These are phyloP conservation scores for Ballota nigra DNA, from an alignment of 257 asterid genomes.

Conservation along the genomic window DNA sequence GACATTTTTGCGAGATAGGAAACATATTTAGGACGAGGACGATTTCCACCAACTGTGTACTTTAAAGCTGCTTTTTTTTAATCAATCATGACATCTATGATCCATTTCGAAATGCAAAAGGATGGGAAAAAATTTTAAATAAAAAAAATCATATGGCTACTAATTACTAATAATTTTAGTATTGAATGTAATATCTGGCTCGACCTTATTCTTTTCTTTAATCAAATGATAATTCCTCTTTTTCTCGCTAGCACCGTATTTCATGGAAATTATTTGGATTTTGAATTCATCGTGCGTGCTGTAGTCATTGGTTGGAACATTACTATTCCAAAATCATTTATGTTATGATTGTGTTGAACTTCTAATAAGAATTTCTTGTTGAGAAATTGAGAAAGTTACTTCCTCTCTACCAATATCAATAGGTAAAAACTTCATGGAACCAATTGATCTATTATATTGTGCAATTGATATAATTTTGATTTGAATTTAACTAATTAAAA, in stretches of 20 bases:
- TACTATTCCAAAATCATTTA: neutral
- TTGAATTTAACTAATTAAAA: no score
- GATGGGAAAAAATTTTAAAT: neutral
- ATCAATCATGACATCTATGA: neutral
- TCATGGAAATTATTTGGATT: slow-evolving; percentile 2
- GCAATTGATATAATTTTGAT: no score
- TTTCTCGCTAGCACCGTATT: neutral
- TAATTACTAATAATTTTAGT: neutral
- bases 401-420: no score
- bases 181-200: neutral
- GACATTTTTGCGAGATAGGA: no score
- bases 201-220: neutral
- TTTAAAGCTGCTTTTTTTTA: no score
- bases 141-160: neutral
- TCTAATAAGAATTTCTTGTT: neutral
- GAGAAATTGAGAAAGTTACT: neutral
- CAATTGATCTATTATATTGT: no score
- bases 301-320: neutral
- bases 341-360: neutral
- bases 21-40: no score
- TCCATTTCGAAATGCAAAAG: neutral
- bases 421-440: no score
- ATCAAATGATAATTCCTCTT: slow-evolving; percentile 16
- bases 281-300: neutral
- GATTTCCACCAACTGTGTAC: no score